Percentiles rank a stretch among this genome's conserved stretches.
Conservation (phyloP, 2,329 filamentous ascomycete species). For the Chaetomium globosum region DNA sequence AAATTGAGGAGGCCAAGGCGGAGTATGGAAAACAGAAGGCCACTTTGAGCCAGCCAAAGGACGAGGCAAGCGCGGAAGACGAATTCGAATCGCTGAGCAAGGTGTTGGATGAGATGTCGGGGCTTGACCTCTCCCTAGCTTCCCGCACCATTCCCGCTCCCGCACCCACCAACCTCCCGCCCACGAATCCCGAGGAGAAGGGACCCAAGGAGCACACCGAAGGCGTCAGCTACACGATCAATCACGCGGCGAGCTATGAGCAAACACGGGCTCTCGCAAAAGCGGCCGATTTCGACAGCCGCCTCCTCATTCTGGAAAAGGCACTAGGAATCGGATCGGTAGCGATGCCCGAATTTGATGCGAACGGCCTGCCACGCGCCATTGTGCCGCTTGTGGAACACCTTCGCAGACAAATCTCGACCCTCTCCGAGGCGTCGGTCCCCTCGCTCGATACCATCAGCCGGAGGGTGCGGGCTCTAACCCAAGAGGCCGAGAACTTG, state of each 20-base stretch:
- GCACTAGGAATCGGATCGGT: slow-evolving; percentile 76
- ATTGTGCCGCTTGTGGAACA: slow-evolving; percentile 80
- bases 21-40: slow-evolving; percentile 61
- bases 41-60: slow-evolving; percentile 48
- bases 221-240: slow-evolving; percentile 63
- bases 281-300: slow-evolving; percentile 83
- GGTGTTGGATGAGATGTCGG: slow-evolving; percentile 67
- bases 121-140: slow-evolving; percentile 35
- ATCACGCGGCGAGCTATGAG: slow-evolving; percentile 65
- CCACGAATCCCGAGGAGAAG: slow-evolving; percentile 29
- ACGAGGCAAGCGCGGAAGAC: slow-evolving; percentile 48
- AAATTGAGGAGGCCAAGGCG: slow-evolving; percentile 74
- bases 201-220: slow-evolving; percentile 32
- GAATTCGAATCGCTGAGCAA: slow-evolving; percentile 70
- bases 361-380: slow-evolving; percentile 62
- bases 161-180: slow-evolving; percentile 27
- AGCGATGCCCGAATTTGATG: slow-evolving; percentile 63
- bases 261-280: slow-evolving; percentile 73
- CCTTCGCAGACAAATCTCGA: slow-evolving; percentile 77
- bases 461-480: slow-evolving; percentile 69
- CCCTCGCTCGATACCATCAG: slow-evolving; percentile 73
- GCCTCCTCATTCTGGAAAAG: slow-evolving; percentile 77
- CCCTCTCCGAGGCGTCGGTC: slow-evolving; percentile 72
- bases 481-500: slow-evolving; percentile 71
- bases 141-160: slow-evolving; percentile 37